These are phyloP conservation scores for Solanum pinnatisectum DNA, from an alignment of 257 asterid species.

Conservation along the genomic window DNA sequence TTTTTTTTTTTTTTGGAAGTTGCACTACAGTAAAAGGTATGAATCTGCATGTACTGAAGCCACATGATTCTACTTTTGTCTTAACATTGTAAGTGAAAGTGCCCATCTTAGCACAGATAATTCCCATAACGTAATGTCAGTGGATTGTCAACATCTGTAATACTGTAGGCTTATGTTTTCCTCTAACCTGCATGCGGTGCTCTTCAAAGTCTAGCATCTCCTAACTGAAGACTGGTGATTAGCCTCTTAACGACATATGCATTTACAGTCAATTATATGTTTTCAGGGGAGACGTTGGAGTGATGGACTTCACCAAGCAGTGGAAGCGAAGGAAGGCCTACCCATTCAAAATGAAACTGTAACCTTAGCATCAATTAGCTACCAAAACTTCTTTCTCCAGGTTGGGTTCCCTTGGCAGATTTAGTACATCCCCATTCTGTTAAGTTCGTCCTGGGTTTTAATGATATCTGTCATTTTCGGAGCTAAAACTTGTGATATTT, in stretches of 20 bases:
- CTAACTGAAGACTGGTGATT: neutral
- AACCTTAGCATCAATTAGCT: conserved; percentile 96
- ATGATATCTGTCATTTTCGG: conserved; percentile 3
- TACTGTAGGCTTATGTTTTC: neutral
- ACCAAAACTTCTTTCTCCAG: conserved; percentile 99
- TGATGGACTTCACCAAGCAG: conserved; percentile 99
- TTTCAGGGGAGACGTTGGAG: conserved; percentile 98
- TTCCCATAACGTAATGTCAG: neutral
- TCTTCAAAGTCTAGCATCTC: neutral
- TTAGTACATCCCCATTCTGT: neutral
- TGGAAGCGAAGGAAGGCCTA: conserved; percentile 95
- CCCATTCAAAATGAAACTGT: conserved; percentile 96
- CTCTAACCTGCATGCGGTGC: neutral
- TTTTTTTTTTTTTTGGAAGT: neutral
- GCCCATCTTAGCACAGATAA: neutral
- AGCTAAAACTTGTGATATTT: conserved; percentile 14
- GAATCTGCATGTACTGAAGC: neutral
- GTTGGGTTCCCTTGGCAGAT: conserved; percentile 27
- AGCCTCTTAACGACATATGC: neutral
- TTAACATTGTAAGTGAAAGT: neutral
- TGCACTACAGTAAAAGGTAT: neutral
- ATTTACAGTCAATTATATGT: neutral
- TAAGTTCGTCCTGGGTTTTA: neutral
- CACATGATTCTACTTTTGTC: neutral
- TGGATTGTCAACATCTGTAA: neutral